These are phyloP conservation scores for Penium margaritaceum DNA, from an alignment of 139 green algal species.

Conservation along the genomic window DNA sequence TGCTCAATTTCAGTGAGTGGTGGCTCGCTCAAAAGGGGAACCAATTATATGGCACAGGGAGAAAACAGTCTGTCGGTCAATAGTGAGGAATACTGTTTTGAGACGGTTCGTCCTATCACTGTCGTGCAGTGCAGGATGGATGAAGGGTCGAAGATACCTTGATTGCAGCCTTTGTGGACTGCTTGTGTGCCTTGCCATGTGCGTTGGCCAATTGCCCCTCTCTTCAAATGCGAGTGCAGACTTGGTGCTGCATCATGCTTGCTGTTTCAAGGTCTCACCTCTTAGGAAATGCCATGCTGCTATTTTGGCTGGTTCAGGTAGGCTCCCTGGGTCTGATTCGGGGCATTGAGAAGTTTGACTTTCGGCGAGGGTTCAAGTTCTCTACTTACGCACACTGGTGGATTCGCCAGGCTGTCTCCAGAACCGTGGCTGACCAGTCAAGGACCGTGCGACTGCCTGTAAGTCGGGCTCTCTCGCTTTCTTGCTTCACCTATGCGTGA, in stretches of 20 bases:
- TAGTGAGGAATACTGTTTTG: no score
- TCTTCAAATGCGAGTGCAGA: no score
- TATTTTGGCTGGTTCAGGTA: neutral
- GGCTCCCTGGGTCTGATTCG: constrained; percentile 54
- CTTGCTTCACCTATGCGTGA: no score
- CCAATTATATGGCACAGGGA: no score
- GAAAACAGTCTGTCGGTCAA: neutral
- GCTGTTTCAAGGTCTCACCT: no score
- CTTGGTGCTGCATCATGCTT: no score
- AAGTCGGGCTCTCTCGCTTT: no score
- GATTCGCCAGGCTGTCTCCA: constrained; percentile 70
- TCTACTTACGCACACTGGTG: constrained; percentile 81
- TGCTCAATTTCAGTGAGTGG: no score
- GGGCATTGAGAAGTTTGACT: constrained; percentile 69
- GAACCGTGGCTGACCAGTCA: constrained; percentile 62
- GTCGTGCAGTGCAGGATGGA: no score
- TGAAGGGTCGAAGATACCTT: neutral
- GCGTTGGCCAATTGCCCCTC: neutral
- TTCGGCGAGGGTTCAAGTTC: constrained; percentile 68
- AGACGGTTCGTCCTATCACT: no score
- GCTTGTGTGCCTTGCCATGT: neutral
- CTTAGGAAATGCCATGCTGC: no score
- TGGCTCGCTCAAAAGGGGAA: no score
- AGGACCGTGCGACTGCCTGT: constrained; percentile 64
- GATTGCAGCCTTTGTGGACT: neutral